These are phyloP conservation scores for Ulmus americana DNA, from an alignment of 331 rosid species.

Conservation along the genomic window DNA sequence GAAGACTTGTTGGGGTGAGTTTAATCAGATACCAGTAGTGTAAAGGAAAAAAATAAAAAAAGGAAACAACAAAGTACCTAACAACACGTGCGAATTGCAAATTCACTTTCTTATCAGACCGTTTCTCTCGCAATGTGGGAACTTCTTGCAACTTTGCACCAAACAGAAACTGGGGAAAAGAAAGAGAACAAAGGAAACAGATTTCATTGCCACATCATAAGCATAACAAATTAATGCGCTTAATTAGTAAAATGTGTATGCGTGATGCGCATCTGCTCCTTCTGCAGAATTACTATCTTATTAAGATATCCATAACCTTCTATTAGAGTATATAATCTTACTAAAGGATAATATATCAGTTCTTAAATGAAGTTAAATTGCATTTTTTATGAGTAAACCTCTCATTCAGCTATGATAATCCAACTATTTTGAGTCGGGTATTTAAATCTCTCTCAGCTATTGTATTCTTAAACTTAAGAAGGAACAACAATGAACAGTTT, in stretches of 20 bases:
- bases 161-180: constrained; percentile 55
- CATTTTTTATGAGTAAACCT: not conserved
- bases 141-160: constrained; percentile 65
- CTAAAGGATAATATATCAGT: no score
- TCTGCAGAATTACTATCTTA: no score
- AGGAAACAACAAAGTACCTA: constrained; percentile 30
- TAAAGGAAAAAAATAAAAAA: constrained; percentile 2
- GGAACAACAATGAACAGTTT: not conserved
- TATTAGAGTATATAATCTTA: no score
- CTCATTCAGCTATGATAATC: constrained; percentile 4
- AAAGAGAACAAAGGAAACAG: not conserved
- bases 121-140: constrained; percentile 48
- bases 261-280: no score
- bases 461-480: not conserved
- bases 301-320: no score
- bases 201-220: no score
- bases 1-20: not conserved
- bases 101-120: constrained; percentile 33
- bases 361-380: not conserved
- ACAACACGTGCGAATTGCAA: constrained; percentile 57
- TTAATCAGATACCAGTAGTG: constrained; percentile 1
- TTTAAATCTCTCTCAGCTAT: constrained; percentile 7
- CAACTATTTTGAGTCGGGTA: not conserved
- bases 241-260: no score
- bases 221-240: no score